Evolutionary conservation across 2,329 filamentous ascomycete genomes (phyloP).

Genomic region (Coccinonectria pachysandricola): DNA sequence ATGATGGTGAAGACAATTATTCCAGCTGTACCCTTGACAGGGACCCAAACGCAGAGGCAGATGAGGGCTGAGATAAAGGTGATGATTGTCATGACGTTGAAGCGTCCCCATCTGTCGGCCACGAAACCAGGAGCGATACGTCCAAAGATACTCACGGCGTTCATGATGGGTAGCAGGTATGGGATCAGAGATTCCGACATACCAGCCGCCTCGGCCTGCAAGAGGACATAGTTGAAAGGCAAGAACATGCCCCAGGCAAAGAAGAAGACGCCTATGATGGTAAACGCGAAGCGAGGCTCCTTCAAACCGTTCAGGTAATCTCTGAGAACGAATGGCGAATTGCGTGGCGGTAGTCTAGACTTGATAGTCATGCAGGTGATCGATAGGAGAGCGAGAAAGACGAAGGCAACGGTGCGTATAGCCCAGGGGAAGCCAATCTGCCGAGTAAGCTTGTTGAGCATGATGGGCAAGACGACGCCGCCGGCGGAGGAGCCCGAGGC

Average conservation of each 20-base stretch:
- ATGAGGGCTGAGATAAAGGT: slow-evolving; percentile 37
- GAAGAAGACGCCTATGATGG: slow-evolving; percentile 38
- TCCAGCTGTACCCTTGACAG: slow-evolving; percentile 39
- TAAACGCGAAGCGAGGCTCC: slow-evolving; percentile 35
- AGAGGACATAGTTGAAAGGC: slow-evolving; percentile 42
- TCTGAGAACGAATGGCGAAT: slow-evolving; percentile 30
- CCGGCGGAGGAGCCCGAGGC: slow-evolving; percentile 45
- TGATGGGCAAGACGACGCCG: slow-evolving; percentile 49
- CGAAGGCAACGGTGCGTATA: slow-evolving; percentile 36
- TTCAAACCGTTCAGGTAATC: slow-evolving; percentile 37
- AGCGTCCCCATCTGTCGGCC: slow-evolving; percentile 35
- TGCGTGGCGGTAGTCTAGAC: slow-evolving; percentile 33
- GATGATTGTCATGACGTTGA: slow-evolving; percentile 41
- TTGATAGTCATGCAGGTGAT: slow-evolving; percentile 25
- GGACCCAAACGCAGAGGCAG: slow-evolving; percentile 38
- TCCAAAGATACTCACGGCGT: slow-evolving; percentile 40
- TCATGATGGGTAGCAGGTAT: slow-evolving; percentile 48
- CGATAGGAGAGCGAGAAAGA: slow-evolving; percentile 29
- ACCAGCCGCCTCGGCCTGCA: slow-evolving; percentile 36
- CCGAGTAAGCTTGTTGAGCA: slow-evolving; percentile 44
- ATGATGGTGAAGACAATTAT: slow-evolving; percentile 56
- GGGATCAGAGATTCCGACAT: slow-evolving; percentile 30
- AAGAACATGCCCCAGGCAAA: slow-evolving; percentile 46
- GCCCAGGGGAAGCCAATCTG: slow-evolving; percentile 36
- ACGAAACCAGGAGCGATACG: slow-evolving; percentile 40